These are phyloP conservation scores for Russula vinacea DNA, from an alignment of 768 basidiomycete genomes.

Conservation along the genomic window DNA sequence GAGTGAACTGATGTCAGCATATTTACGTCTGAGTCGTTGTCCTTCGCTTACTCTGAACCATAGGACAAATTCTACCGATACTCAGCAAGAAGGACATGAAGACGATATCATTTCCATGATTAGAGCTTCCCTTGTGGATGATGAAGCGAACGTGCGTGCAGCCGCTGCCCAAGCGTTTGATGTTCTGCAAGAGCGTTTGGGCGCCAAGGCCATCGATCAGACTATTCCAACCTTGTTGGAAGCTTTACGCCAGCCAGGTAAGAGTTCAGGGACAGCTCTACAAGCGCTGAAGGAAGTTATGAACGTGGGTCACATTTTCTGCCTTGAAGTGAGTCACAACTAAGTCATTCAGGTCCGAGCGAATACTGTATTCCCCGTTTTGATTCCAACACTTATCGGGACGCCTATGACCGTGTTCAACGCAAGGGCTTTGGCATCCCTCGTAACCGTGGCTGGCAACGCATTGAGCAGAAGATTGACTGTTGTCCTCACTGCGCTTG, in stretches of 20 bases:
- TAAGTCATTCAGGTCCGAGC: constrained; percentile 69
- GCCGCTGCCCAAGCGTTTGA: constrained; percentile 92
- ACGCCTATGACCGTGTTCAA: constrained; percentile 95
- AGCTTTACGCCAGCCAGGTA: constrained; percentile 89
- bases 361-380: constrained; percentile 91
- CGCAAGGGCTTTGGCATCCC: constrained; percentile 80
- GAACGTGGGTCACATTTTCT: constrained; percentile 54
- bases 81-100: constrained; percentile 83
- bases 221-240: constrained; percentile 94
- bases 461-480: constrained; percentile 83
- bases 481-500: constrained; percentile 72
- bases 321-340: background rate
- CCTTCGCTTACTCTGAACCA: constrained; percentile 11
- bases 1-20: constrained; percentile 78
- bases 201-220: constrained; percentile 88
- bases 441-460: constrained; percentile 90
- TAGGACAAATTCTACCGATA: constrained; percentile 80
- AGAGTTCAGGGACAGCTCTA: constrained; percentile 91
- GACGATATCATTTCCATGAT: constrained; percentile 85
- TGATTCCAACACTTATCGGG: constrained; percentile 89
- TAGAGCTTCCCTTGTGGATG: constrained; percentile 81
- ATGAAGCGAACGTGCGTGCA: constrained; percentile 76
- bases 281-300: constrained; percentile 93
- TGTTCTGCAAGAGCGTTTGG: constrained; percentile 86
- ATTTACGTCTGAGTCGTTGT: background rate